phyloP scores from a whole-genome alignment of 2,329 filamentous ascomycete species.

The Trichocomaceae sp. region DNA sequence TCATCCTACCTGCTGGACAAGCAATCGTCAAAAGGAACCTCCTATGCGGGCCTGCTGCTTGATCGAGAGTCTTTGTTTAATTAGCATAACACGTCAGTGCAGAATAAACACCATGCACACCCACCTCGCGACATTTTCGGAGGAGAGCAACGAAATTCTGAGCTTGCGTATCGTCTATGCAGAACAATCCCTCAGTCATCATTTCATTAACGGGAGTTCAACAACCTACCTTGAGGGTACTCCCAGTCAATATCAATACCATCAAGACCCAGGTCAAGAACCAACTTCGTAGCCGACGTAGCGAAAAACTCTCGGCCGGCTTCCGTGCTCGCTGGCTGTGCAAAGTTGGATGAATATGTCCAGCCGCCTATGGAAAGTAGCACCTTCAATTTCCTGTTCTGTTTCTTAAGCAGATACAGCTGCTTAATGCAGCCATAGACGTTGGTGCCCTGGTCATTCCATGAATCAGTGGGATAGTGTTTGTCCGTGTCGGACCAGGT shows the following conservation, averaged over 20 bases:
- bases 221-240: conserved; percentile 7
- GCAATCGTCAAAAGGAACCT: conserved; percentile 46
- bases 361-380: conserved; percentile 79
- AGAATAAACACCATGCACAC: conserved; percentile 19
- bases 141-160: conserved; percentile 39
- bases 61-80: conserved; percentile 27
- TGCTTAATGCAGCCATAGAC: conserved; percentile 74
- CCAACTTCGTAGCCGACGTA: conserved; percentile 61
- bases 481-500: conserved; percentile 62
- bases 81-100: conserved; percentile 10
- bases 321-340: conserved; percentile 57
- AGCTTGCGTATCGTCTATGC: conserved; percentile 36
- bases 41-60: conserved; percentile 33
- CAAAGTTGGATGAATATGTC: conserved; percentile 74
- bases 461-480: conserved; percentile 61
- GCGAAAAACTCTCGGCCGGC: conserved; percentile 61
- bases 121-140: conserved; percentile 36
- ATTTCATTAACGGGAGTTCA: neutral
- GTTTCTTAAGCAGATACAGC: conserved; percentile 66
- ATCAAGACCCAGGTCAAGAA: conserved; percentile 72
- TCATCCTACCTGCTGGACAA: conserved; percentile 37
- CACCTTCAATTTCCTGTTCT: conserved; percentile 67
- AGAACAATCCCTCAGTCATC: conserved; percentile 1
- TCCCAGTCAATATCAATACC: conserved; percentile 22
- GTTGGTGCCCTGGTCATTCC: conserved; percentile 64